Base-by-base conservation (phyloP, 108 stramenopile genomes). In the Mediolabrus comicus region DNA sequence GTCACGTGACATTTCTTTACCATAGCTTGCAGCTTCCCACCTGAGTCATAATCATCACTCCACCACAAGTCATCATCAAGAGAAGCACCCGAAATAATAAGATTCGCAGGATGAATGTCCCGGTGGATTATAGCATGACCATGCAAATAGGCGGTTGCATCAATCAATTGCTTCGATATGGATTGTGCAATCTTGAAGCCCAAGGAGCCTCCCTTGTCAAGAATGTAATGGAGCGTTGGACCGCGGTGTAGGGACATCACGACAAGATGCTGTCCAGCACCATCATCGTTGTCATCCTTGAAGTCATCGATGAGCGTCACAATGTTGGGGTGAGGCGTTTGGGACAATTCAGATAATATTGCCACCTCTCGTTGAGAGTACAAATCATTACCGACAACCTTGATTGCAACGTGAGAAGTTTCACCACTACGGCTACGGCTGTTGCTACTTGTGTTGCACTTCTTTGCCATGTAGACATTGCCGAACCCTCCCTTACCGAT, bases 101-200 rank as follows among this genome's bases (percentile, higher is more conserved):
- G 79, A 63, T 95, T 95, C 60, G 67, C 75, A 13, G 94, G 94
- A 38, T 91, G 88, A 67, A 95, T 91, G 65, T 95, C 94, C 5
- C 94, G 72, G 58, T 95, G 94, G 49, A 95, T 77, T 4, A 92
- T 88, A 4, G 84, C 94, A 30, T 90, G 83, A 1, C 91, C 91
- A 53, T 95, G 94, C 16, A 95, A 59, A 58, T 89, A 95, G 17
- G 82, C 79, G 5, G 92, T 84, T 14, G 91, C 90, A 30, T 66
- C 62, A 41, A 92, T 80, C 60, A 95, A 59, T 51, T 95, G 87
- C 9, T 87, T 75, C n/a, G 89, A 69, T 36, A 95, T 77, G 56
- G 77, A 66, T 43, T 90, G 73, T 19, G 87, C 83, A 27, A 95
- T 59, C 9, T 80, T 72, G 26, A 95, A 56, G 25, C 94, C 87